Evolutionary conservation across 257 asterid genomes (phyloP), one percentile per base, ranked within the genome.

Genomic region (Solanum neorickii): DNA sequence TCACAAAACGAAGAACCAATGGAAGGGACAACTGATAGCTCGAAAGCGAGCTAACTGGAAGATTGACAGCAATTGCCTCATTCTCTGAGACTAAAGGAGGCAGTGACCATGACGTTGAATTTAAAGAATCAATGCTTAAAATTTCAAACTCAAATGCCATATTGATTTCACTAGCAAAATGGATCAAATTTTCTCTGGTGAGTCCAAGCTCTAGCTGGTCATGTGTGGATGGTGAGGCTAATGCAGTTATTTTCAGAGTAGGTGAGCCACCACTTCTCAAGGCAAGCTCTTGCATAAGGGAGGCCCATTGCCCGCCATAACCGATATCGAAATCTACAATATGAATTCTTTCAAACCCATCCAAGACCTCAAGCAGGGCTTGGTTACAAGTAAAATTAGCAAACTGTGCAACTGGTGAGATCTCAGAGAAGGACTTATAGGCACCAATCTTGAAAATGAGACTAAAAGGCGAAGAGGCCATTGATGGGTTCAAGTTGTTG

Each of bases 211-310:
- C 98, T 2, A 96, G 93, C 89, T 94, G 98, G 31, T 95, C 98
- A 27, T 96, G 98, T 29, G 94, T 91, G 3, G 93, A 89, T 20
- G 96, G 90, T 8, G 98, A 94, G 66, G 95, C 95, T 44, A 97
- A 92, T 2, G 95, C 98, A 3, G 99, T 97, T 70, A 97, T 92
- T 86, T 92, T 97, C 66, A 97, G 74, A 1, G 96, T 89, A 9
- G 95, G 94, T 6, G 94, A 89, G 29, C 95, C 98, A 39, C 94
- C 95, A 49, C 87, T 91, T 20, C 94, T 89, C 12, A 94, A 66
- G 35, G 98, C 93, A n/a, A 97, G 95, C 92, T 97, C 99, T 92
- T 97, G 99, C 97, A 97, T 96, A 27, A 97, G 93, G 16, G 99
- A 95, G 73, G 99, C 95, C 99, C 99, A 97, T 68, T 96, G 98